Evolutionary conservation across 2,329 filamentous ascomycete species (phyloP), one percentile per base, ranked within the genome.

Genomic region (Ophiostoma piceae): DNA sequence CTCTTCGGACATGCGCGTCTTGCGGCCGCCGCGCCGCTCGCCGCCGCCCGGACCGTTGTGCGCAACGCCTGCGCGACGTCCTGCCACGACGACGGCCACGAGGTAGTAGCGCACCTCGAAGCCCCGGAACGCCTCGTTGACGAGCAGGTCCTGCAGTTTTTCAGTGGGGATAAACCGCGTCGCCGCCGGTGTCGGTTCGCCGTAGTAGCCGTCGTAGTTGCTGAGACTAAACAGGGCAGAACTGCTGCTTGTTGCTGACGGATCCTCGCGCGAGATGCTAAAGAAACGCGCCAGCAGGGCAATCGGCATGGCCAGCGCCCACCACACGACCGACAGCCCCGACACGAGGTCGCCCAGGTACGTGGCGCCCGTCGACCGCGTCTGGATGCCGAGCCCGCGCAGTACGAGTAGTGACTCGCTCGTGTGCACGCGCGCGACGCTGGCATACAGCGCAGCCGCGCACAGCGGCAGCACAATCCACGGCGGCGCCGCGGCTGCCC

Each of bases 91-190:
- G 68, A 98, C 90, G 39, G 98, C 91, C 4, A 92, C 88, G 9
- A 99, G 82, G 77, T 97, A 97, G 77, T 94, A 96, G 57, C 90
- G 83, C 47, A 98, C 93, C 80, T 94, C 92, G 76, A 97, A 96
- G 0, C 94, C 94, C 70, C 87, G 88, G 79, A 98, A 98, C 3
- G 94, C 95, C 82, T 99, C 95, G 78, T 97, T 93, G 67, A 99
- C 91, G 69, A 97, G 87, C 70, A 99, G 90, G 78, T 99, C 95
- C 77, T 92, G 92, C 71, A 99, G 96, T 79, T 92, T 89, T 64
- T 90, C 91, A 0, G 94, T 97, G 0, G 95, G 94, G 71, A 99
- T 98, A 78, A 89, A 85, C 70, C 85, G 79, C 64, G 73, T 73
- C 12, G 70, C 57, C 19, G 72, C 70, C 43, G 73, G 62, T 16